Base-by-base conservation (phyloP, 371 early-diverging fungal species). In the Rhizopus sp. region DNA sequence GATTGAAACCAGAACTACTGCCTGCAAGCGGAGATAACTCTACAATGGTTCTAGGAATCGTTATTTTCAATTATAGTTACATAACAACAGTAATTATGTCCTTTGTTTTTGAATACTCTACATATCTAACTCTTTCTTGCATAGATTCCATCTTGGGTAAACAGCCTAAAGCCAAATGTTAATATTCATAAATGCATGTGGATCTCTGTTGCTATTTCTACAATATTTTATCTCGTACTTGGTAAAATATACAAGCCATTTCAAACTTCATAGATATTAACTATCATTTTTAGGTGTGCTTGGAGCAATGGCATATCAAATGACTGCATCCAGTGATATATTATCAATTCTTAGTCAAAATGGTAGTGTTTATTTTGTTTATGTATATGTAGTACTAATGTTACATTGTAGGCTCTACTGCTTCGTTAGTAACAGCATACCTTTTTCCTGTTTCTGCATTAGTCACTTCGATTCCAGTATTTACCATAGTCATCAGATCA, bases 391-490 rank as follows among this genome's bases (percentile, higher is more conserved):
- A 30, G 17, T 29, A 51, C 29, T 23, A 51, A 48, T 12, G 35
- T 55, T 62, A 37, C 38, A 15, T 35, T 37, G 16, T 55, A 69
- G 78, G 73, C 5, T 65, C 74, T 1, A 60, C 73, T 8, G 67
- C 83, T n/a, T 78, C 87, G 1, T 70, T 76, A 41, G 77, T 85
- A 17, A 80, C 85, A 3, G 80, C 83, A 6, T 90, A 88, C 60
- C 53, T 85, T 10, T 93, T 90, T 60, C 83, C 91, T 1, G 64
- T 90, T 35, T 83, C 82, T 7, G 88, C 86, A 32, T 81, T 93
- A 7, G 73, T 90, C 40, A 85, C 91, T 5, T 83, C 87, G 8
- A 89, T 93, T 44, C 92, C 93, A 3, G 88, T 90, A 32, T 85
- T 82, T 57, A 83, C 86, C 23, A 87, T 91, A 52, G 86, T 93